phyloP scores from a whole-genome alignment of 192 early-diverging fungal species.

The Neocallimastix lanati region DNA sequence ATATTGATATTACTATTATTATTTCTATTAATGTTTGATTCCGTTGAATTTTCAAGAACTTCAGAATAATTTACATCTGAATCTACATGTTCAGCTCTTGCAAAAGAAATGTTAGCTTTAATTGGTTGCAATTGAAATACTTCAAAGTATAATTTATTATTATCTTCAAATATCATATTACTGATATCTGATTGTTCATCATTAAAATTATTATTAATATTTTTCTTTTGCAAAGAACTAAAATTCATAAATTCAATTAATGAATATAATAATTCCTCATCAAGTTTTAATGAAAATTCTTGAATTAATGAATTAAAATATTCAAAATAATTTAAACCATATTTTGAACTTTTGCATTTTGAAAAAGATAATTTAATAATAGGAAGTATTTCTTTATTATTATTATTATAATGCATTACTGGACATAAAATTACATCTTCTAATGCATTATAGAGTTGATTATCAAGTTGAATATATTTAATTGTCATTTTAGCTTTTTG shows the following conservation, averaged over 20 bases:
- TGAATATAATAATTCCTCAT: constrained; percentile 78
- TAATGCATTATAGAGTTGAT: constrained; percentile 71
- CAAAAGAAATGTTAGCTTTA: constrained; percentile 91
- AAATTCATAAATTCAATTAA: constrained; percentile 76
- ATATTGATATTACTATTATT: too few species aligned
- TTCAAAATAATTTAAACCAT: constrained; percentile 87
- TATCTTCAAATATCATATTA: constrained; percentile 45
- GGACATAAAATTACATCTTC: constrained; percentile 92
- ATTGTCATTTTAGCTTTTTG: background rate
- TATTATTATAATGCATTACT: constrained; percentile 59
- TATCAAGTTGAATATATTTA: constrained; percentile 56
- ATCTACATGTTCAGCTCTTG: constrained; percentile 51
- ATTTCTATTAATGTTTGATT: background rate
- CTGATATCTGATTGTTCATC: constrained; percentile 34
- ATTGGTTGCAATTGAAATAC: constrained; percentile 81
- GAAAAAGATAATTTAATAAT: constrained; percentile 57
- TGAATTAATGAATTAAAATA: constrained; percentile 82
- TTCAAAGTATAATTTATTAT: constrained; percentile 82
- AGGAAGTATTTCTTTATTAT: constrained; percentile 27
- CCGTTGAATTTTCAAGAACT: background rate
- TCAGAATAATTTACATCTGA: too few species aligned
- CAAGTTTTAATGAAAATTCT: constrained; percentile 83
- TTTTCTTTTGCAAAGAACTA: constrained; percentile 5
- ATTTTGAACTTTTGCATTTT: constrained; percentile 73
- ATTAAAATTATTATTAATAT: background rate